Base-by-base conservation (phyloP, 257 asterid genomes). In the Coffea eugenioides region DNA sequence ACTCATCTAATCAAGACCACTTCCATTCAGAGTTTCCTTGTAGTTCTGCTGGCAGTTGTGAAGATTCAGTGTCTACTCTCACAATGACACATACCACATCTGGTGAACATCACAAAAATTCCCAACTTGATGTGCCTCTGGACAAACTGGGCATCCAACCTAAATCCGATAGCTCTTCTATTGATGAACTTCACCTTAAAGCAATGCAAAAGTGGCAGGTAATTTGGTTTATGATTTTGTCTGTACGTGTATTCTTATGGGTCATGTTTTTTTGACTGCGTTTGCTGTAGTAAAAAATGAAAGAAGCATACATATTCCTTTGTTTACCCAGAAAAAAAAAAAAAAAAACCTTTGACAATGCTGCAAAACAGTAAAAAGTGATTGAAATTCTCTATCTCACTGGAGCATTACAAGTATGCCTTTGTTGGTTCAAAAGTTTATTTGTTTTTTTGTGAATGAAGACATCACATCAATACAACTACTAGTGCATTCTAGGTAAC, bases 201-300 rank as follows among this genome's bases (percentile, higher is more conserved):
- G 77, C 82, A 75, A 88, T 65, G 73, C 81, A 78, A 67, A 84
- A 78, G 76, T 83, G 86, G 87, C 88, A 85, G 97, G 97, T 94
- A 90, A 62, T 39, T 67, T 43, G 59, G 52, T 51, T 46, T 66
- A 27, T 43, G 66, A 46, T 13, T 70, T 74, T 65, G 46, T 70
- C 54, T 20, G 16, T 41, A 27, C 21, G 31, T 48, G 31, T 4
- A 54, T 23, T 43, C 16, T 67, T 69, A 3, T 15, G 23, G 66
- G 14, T 62, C 10, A 59, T 54, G 27, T 61, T 61, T 56, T 56
- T 75, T 65, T 48, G 12, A 7, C 36, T 13, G 46, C 46, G 54
- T 68, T 36, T 68, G 57, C n/a, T 18, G 2, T 39, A 51, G 39
- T 23, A 14, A 16, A 6, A 45, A 77, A 69, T 39, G 4, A 4